phyloP scores from a whole-genome alignment of 2,329 filamentous ascomycete species.

The Chlorencoelia australis region DNA sequence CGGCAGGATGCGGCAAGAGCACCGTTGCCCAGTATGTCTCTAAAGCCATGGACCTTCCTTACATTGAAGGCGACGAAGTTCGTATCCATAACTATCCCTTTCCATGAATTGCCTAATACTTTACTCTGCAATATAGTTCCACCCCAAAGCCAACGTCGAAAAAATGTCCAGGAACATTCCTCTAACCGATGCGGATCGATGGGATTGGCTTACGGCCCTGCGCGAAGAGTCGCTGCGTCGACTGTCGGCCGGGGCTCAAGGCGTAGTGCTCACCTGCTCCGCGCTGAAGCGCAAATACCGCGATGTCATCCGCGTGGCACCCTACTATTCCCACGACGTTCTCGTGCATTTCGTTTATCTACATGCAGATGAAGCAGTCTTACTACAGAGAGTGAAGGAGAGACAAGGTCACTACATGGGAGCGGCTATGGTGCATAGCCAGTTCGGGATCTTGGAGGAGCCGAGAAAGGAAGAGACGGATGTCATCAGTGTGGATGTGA shows the following conservation, averaged over 20 bases:
- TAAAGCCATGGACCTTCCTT: constrained; percentile 52
- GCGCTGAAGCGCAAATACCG: constrained; percentile 96
- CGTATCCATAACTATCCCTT: constrained; percentile 22
- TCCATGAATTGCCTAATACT: neutral
- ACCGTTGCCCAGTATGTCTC: constrained; percentile 61
- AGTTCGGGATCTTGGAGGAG: constrained; percentile 79
- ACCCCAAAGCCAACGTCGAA: constrained; percentile 68
- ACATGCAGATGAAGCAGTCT: constrained; percentile 61
- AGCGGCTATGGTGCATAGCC: constrained; percentile 86
- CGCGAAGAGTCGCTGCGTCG: constrained; percentile 55
- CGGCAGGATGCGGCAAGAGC: constrained; percentile 70
- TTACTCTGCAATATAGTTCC: constrained; percentile 43
- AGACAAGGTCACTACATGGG: constrained; percentile 92
- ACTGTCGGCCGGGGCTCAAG: constrained; percentile 44
- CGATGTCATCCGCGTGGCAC: constrained; percentile 76
- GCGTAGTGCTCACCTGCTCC: constrained; percentile 93
- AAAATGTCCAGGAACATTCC: constrained; percentile 85
- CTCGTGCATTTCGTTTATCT: constrained; percentile 90
- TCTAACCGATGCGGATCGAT: constrained; percentile 85
- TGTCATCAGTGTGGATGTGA: constrained; percentile 62
- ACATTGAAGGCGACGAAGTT: constrained; percentile 72
- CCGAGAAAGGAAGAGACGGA: constrained; percentile 62
- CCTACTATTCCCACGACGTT: constrained; percentile 64
- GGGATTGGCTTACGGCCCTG: constrained; percentile 87
- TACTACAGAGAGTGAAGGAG: constrained; percentile 63